Evolutionary conservation across 495 filamentous ascomycete genomes (phyloP).

Genomic region (Halenospora varia): DNA sequence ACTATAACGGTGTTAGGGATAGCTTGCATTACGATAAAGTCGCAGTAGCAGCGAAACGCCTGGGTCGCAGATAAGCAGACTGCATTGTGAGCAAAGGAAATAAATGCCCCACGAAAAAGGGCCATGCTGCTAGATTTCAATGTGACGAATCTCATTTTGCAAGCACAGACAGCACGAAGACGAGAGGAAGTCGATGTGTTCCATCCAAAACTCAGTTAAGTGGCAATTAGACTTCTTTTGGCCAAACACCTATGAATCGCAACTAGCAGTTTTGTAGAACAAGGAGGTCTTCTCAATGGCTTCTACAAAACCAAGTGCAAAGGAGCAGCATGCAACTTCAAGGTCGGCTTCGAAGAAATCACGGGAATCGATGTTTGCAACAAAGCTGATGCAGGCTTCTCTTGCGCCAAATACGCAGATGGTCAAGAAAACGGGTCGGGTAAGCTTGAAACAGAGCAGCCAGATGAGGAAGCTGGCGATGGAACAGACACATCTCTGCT

Average conservation of each 20-base stretch:
- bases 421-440: not conserved
- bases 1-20: not conserved
- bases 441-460: not conserved
- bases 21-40: not conserved
- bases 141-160: not conserved
- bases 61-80: not conserved
- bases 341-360: not conserved
- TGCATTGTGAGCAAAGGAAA: not conserved
- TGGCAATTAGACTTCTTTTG: no score
- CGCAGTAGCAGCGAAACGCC: not conserved
- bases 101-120: not conserved
- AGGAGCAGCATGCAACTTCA: not conserved
- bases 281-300: not conserved
- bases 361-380: not conserved
- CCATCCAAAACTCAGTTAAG: not conserved
- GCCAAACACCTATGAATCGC: no score
- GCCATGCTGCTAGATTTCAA: not conserved
- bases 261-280: no score
- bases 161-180: not conserved
- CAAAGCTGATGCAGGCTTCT: not conserved
- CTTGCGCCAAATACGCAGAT: not conserved
- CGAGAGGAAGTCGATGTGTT: not conserved
- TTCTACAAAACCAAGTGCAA: not conserved
- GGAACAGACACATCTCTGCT: not conserved
- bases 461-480: not conserved